Conservation (phyloP, 1,284 basidiomycete genomes). For the Trichosporon asahii region DNA sequence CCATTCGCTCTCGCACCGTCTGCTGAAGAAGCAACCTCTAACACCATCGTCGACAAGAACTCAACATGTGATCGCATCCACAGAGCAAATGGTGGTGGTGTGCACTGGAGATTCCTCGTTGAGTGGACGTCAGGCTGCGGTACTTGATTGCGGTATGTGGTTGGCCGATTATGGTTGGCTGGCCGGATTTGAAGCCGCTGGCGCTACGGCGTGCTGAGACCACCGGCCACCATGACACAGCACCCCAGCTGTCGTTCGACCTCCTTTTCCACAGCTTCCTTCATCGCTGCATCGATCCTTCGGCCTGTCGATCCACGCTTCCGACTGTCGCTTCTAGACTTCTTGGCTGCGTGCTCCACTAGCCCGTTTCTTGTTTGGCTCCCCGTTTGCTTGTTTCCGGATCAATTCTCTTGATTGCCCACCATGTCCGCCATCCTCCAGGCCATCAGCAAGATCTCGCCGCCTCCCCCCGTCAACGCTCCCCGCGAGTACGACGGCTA, state of each 20-base stretch:
- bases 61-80: neutral
- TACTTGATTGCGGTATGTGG: neutral
- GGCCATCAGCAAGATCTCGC: slow-evolving; percentile 55
- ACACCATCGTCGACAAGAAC: too few relatives aligned
- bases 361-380: neutral
- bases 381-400: neutral
- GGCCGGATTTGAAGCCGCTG: neutral
- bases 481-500: slow-evolving; percentile 60
- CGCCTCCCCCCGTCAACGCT: slow-evolving; percentile 37
- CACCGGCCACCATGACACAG: neutral
- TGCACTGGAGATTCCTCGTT: neutral
- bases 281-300: neutral
- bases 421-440: slow-evolving; percentile 51
- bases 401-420: neutral
- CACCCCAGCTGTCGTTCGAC: neutral
- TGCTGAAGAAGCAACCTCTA: too few relatives aligned
- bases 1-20: too few relatives aligned
- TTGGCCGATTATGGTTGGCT: slow-evolving; percentile 8
- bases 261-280: neutral
- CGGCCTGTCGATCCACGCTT: slow-evolving; percentile 2
- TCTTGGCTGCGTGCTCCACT: neutral
- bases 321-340: neutral
- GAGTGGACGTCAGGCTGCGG: neutral
- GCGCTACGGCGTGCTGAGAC: neutral
- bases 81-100: neutral